Evolutionary conservation across 1,139 yeast genomes (phyloP).

Genomic region (Kazachstania sp.): DNA sequence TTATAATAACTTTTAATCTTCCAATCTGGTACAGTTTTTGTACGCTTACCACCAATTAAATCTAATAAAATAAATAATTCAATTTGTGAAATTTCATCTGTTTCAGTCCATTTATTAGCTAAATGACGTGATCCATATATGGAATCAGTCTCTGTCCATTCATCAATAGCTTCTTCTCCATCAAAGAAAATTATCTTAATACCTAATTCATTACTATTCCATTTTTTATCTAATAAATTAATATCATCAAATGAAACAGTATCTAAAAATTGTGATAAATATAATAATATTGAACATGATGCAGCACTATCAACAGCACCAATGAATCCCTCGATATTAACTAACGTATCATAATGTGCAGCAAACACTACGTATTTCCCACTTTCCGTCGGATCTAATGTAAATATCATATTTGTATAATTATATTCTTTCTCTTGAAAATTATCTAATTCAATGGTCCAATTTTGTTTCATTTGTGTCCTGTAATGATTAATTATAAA

Average conservation of each 20-base stretch:
- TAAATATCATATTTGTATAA: constrained; percentile 41
- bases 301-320: constrained; percentile 55
- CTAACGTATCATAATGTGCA: constrained; percentile 49
- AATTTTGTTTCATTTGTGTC: constrained; percentile 22
- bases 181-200: constrained; percentile 47
- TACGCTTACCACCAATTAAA: constrained; percentile 36
- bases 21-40: constrained; percentile 11
- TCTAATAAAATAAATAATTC: constrained; percentile 43
- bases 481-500: constrained; percentile 32
- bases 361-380: constrained; percentile 36
- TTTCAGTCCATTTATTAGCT: constrained; percentile 35
- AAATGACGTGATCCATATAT: constrained; percentile 47
- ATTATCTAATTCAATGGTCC: constrained; percentile 37
- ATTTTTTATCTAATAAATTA: constrained; percentile 2
- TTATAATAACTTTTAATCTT: constrained; percentile 39
- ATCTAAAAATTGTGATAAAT: constrained; percentile 34
- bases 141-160: constrained; percentile 45
- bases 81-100: constrained; percentile 24
- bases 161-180: constrained; percentile 49
- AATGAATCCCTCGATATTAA: constrained; percentile 43
- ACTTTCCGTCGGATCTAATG: constrained; percentile 17
- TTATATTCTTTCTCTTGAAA: constrained; percentile 35
- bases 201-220: constrained; percentile 27
- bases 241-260: constrained; percentile 2
- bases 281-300: constrained; percentile 45